Base-by-base conservation (phyloP, 2,329 filamentous ascomycete genomes). In the Falciphora oryzae region DNA sequence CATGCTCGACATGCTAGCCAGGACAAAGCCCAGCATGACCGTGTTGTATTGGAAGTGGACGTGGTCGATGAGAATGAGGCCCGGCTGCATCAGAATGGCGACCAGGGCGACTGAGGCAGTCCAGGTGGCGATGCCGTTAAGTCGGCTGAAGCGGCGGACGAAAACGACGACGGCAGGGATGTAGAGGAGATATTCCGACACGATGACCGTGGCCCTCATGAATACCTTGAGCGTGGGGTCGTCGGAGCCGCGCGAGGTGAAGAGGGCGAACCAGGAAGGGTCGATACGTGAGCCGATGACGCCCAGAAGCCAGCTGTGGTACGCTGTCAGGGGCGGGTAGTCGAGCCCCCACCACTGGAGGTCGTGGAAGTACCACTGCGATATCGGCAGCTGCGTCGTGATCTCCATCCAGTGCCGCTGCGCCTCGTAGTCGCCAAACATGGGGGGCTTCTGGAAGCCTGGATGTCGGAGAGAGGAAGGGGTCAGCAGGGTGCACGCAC, bases 381-480 rank as follows among this genome's bases (percentile, higher is more conserved):
- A 95, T 53, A 96, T 83, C 18, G 95, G 95, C 2, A 99, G 81
- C 66, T 97, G 87, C 11, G 87, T 91, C 2, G 95, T 97, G 69
- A 99, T 82, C 74, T 99, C 95, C 93, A 99, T 97, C 95, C 95
- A 99, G 77, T 99, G 95, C 71, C 95, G 83, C 76, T 99, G 95
- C 4, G 96, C 95, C 80, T 99, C 95, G 78, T 97, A 99, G 77
- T 99, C 95, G 69, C 95, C 95, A 73, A 93, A 91, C 87, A 97
- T 93, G 7, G 95, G 95, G 50, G 93, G 93, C 66, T 85, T 86
- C 66, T 89, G 81, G 72, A 89, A 91, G 65, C 94, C 91, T 93
- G 4, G 2, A 67, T 4, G 65, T n/a, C 14, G 59, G 68, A 38
- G 71, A 64, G 27, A 11, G 3, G 29, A n/a, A 7, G 29, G 22